Base-by-base conservation (phyloP, 495 filamentous ascomycete species). In the Hyaloscypha hepaticicola region DNA sequence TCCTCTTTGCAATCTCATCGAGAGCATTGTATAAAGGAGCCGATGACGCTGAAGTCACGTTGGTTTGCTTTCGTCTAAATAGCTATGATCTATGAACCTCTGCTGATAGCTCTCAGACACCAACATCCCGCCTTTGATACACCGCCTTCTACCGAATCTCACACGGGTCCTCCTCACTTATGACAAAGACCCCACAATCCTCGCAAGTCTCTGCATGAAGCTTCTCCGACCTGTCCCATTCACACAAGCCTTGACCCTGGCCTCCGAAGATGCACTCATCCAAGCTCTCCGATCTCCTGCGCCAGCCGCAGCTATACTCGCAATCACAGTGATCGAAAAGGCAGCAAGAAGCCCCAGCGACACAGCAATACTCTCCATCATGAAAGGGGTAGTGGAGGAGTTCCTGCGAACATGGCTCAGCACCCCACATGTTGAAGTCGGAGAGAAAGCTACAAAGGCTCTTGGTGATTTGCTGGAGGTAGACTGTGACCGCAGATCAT, bases 351-450 rank as follows among this genome's bases (percentile, higher is more conserved):
- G 75, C 25, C 79, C 85, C 3, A 80, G 78, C 58, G 88, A 94
- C 72, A 85, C 85, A 41, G 87, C 85, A 29, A 85, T 89, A 57
- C 81, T 95, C 12, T 87, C 88, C 8, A 83, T 82, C 31, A 85
- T 90, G 74, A 79, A 85, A 7, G 79, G 80, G 1, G 70, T 92
- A 3, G 75, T 96, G 6, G 72, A 75, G 1, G 80, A 81, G 0
- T 77, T 96, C 29, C 72, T 96, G 1, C 78, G 80, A 51, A 74
- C 88, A 38, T 96, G 91, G 91, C 83, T 96, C 0, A 87, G 82
- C 60, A 85, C 88, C 1, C 76, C 83, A 3, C 82, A 88, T 21
- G 87, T 90, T 2, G 89, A 87, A 49, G 87, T 95, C n/a, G 88
- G 90, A 6, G 84, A 88, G 61, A 86, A 84, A 51, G 90, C 87